Percentiles rank a stretch among this genome's conserved stretches.
Evolutionary conservation across 2,329 filamentous ascomycete genomes (phyloP).

Genomic region (Neopestalotiopsis sp.): DNA sequence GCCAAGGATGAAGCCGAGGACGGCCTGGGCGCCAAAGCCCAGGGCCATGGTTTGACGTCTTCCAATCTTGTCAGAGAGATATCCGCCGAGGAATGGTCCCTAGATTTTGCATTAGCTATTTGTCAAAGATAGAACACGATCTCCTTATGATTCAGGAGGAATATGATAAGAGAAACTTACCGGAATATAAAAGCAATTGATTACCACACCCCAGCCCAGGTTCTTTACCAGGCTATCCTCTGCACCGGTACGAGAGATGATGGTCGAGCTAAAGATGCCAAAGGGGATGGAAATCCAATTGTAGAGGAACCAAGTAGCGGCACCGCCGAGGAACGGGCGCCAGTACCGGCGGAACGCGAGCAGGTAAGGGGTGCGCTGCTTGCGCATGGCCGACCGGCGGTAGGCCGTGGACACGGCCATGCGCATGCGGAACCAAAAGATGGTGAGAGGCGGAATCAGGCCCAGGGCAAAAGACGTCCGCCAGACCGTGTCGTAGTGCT

Average conservation of each 20-base stretch:
- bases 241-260: conserved; percentile 47
- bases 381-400: conserved; percentile 50
- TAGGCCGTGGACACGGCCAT: conserved; percentile 57
- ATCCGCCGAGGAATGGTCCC: conserved; percentile 51
- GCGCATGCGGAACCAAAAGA: conserved; percentile 57
- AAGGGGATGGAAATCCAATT: conserved; percentile 62
- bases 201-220: conserved; percentile 49
- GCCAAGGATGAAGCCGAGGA: conserved; percentile 55
- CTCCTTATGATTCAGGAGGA: background rate
- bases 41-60: conserved; percentile 55
- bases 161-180: background rate
- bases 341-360: conserved; percentile 54
- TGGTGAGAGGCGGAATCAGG: conserved; percentile 51
- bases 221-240: conserved; percentile 46
- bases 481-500: conserved; percentile 52
- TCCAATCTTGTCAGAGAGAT: conserved; percentile 53
- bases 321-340: conserved; percentile 52
- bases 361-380: conserved; percentile 50
- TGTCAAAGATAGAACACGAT: background rate
- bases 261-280: conserved; percentile 59
- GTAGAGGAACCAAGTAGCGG: conserved; percentile 56
- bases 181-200: conserved; percentile 57
- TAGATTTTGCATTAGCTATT: background rate
- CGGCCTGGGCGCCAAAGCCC: conserved; percentile 49
- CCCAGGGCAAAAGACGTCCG: conserved; percentile 55